Percentiles rank a stretch among this genome's conserved stretches.
Evolutionary conservation across 306 rosid species (phyloP).

Genomic region (Malus orientalis): DNA sequence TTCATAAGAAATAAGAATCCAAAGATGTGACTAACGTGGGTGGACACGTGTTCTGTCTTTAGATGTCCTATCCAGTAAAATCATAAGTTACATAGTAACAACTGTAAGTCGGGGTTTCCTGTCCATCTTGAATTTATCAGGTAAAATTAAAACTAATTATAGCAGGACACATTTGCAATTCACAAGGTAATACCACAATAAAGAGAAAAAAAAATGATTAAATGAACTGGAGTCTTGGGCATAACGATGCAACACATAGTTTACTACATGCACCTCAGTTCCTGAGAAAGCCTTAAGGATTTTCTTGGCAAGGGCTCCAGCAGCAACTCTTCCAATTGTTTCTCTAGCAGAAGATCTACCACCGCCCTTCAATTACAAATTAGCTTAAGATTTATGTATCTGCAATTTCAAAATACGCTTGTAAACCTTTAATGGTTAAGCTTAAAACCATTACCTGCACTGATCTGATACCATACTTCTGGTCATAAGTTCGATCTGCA

Average conservation of each 20-base stretch:
- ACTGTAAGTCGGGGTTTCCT: background rate
- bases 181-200: background rate
- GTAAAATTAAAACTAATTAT: background rate
- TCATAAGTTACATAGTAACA: background rate
- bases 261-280: constrained; percentile 57
- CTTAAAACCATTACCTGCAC: constrained; percentile 67
- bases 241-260: background rate
- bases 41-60: background rate
- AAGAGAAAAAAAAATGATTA: background rate
- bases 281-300: constrained; percentile 64
- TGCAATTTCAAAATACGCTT: background rate
- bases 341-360: constrained; percentile 99
- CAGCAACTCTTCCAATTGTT: constrained; percentile 98
- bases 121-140: background rate
- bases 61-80: background rate
- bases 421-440: background rate
- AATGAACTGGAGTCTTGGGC: background rate
- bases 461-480: constrained; percentile 88
- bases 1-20: background rate
- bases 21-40: background rate
- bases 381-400: constrained; percentile 1
- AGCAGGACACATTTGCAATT: background rate
- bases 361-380: constrained; percentile 64
- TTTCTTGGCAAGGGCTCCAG: constrained; percentile 97
- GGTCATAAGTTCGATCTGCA: constrained; percentile 97